Base-by-base conservation (phyloP, 2,329 filamentous ascomycete genomes). In the Penicillium vulpinum region DNA sequence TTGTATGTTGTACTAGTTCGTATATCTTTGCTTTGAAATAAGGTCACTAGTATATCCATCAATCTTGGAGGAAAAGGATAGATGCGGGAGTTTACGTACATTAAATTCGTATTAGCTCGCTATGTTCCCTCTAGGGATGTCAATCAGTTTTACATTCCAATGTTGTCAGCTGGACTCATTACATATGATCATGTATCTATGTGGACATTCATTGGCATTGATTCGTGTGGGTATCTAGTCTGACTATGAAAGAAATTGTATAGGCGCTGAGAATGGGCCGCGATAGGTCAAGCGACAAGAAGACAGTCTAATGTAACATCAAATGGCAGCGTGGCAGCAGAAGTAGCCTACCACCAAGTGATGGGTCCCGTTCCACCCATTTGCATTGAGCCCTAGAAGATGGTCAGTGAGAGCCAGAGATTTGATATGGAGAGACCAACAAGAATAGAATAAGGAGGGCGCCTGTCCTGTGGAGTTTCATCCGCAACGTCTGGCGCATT, bases 401-500 rank as follows among this genome's bases (percentile, higher is more conserved):
- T 21, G 26, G 59, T 62, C 60, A 65, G 63, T 21, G 49, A 38
- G 41, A 43, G 35, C n/a, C 36, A 18, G 4, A 39, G 13, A 36
- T 11, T 13, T 4, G 26, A 38, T 9, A 46, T 7, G 10, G 15
- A 29, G 43, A 48, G 11, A 61, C 64, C 9, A 69, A 79, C 77
- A 51, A 76, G 75, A 51, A 80, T 78, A 2, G 76, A 77, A 62
- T 79, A 80, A 7, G 77, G 75, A 5, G 89, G 86, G 59, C 81
- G 83, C 65, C 86, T 85, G 52, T 86, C 82, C 50, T 76, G 76
- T 4, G 78, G 75, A 24, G 81, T 75, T 48, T 84, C 83, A 47
- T 89, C 85, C 38, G 83, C 83, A 15, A 85, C 81, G 61, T 88
- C 83, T 35, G 88, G 85, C 50, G 87, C 86, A 56, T 84, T 83